Evolutionary conservation across 768 basidiomycete genomes (phyloP).

Genomic region (Galerina marginata): DNA sequence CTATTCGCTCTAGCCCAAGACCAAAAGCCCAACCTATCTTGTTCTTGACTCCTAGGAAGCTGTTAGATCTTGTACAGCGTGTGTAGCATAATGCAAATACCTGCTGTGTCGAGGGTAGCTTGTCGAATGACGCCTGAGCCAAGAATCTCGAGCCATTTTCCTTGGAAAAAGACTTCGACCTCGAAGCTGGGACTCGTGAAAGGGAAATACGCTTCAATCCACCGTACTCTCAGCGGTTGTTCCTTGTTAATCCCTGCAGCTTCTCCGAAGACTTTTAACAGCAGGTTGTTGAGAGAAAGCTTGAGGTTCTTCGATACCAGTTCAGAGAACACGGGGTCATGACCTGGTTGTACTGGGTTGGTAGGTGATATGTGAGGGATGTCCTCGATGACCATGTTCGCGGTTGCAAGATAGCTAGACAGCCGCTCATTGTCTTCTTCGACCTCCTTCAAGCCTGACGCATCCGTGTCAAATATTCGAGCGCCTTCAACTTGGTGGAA

Average conservation of each 20-base stretch:
- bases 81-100: conserved; percentile 50
- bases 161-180: conserved; percentile 95
- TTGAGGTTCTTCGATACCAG: conserved; percentile 88
- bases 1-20: conserved; percentile 94
- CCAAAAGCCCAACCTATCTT: conserved; percentile 99
- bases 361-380: conserved; percentile 70
- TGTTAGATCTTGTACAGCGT: neutral
- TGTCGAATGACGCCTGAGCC: conserved; percentile 93
- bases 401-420: conserved; percentile 59
- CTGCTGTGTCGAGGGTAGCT: conserved; percentile 83
- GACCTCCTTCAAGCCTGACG: conserved; percentile 62
- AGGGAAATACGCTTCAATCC: conserved; percentile 98
- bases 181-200: conserved; percentile 98
- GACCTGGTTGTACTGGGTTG: conserved; percentile 83
- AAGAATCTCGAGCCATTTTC: conserved; percentile 96
- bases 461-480: conserved; percentile 70
- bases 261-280: conserved; percentile 81
- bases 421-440: conserved; percentile 75
- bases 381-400: conserved; percentile 89
- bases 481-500: conserved; percentile 99
- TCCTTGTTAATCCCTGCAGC: conserved; percentile 51
- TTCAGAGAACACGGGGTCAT: conserved; percentile 75
- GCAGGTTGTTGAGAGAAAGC: conserved; percentile 83
- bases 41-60: conserved; percentile 63
- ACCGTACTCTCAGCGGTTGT: conserved; percentile 85